These are phyloP conservation scores for Mortierella sp. DNA, from an alignment of 371 early-diverging fungal genomes.

Conservation along the genomic window DNA sequence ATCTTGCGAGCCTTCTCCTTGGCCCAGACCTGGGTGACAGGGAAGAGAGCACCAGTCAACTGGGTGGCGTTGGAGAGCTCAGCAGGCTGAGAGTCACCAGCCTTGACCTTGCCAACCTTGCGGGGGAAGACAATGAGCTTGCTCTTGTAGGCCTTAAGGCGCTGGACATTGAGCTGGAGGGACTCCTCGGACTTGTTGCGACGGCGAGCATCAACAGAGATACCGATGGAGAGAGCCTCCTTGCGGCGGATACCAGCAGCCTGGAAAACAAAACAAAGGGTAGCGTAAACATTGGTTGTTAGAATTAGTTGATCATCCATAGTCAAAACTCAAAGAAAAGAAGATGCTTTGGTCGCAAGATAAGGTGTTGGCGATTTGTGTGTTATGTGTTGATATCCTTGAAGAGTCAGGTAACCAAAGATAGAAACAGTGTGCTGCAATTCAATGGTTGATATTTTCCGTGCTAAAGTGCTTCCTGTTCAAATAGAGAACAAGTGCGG, in stretches of 20 bases:
- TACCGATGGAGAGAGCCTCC: conserved; percentile 97
- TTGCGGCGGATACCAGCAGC: conserved; percentile 95
- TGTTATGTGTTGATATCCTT: too few relatives aligned
- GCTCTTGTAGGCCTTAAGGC: conserved; percentile 97
- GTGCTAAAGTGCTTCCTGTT: too few relatives aligned
- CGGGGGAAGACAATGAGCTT: conserved; percentile 95
- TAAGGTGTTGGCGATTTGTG: conserved; percentile 54
- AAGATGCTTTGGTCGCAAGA: conserved; percentile 95
- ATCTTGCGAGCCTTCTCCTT: conserved; percentile 85
- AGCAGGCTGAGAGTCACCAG: conserved; percentile 76
- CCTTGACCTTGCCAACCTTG: conserved; percentile 90
- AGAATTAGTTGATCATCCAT: conserved; percentile 94
- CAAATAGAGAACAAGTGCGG: too few relatives aligned
- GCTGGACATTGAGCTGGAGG: conserved; percentile 94
- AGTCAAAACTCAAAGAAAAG: conserved; percentile 92
- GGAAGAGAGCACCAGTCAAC: conserved; percentile 76
- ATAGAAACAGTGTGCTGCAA: too few relatives aligned
- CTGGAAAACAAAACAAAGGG: conserved; percentile 73
- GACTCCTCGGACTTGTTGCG: conserved; percentile 98
- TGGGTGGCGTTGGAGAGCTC: conserved; percentile 79
- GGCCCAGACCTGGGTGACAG: conserved; percentile 76
- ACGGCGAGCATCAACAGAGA: conserved; percentile 99
- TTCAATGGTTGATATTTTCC: too few relatives aligned
- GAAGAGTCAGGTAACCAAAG: too few relatives aligned
- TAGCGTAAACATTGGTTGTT: conserved; percentile 72